phyloP scores from a whole-genome alignment of 2,329 filamentous ascomycete species.

The Alternaria incomplexa region DNA sequence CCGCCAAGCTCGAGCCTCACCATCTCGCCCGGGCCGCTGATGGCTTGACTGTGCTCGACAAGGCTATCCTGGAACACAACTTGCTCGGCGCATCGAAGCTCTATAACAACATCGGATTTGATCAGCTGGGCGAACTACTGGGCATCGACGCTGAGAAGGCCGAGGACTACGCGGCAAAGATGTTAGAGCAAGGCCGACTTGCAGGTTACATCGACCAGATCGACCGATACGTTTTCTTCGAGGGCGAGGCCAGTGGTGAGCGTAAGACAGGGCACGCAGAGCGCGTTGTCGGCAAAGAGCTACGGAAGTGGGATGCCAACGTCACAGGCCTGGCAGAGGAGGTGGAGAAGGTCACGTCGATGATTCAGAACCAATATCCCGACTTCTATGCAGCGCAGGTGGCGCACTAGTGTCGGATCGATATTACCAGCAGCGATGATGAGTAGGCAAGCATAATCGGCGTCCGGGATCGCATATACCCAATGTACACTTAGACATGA shows the following conservation, averaged over 20 bases:
- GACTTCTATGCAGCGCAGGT: constrained; percentile 55
- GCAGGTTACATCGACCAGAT: constrained; percentile 94
- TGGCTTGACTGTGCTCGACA: constrained; percentile 89
- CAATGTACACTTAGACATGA: constrained; percentile 8
- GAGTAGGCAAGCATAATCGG: constrained; percentile 2
- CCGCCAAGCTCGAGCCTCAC: constrained; percentile 79
- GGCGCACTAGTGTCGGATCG: constrained; percentile 30
- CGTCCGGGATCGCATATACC: constrained; percentile 6
- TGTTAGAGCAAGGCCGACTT: constrained; percentile 94
- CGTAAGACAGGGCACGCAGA: constrained; percentile 70
- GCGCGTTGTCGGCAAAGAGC: constrained; percentile 67
- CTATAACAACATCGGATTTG: constrained; percentile 61
- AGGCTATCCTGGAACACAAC: constrained; percentile 96
- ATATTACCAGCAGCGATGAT: neutral
- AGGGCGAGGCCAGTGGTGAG: constrained; percentile 73
- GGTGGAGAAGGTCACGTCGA: constrained; percentile 83
- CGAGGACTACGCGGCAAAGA: constrained; percentile 88
- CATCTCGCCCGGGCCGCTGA: constrained; percentile 90
- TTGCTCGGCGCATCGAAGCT: constrained; percentile 77
- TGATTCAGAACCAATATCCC: constrained; percentile 81
- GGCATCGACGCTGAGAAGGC: constrained; percentile 81
- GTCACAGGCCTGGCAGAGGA: constrained; percentile 87
- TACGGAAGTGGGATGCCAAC: constrained; percentile 87
- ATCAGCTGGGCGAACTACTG: constrained; percentile 76
- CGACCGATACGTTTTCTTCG: constrained; percentile 85